Evolutionary conservation across 257 asterid species (phyloP).

Genomic region (Verbena officinalis): DNA sequence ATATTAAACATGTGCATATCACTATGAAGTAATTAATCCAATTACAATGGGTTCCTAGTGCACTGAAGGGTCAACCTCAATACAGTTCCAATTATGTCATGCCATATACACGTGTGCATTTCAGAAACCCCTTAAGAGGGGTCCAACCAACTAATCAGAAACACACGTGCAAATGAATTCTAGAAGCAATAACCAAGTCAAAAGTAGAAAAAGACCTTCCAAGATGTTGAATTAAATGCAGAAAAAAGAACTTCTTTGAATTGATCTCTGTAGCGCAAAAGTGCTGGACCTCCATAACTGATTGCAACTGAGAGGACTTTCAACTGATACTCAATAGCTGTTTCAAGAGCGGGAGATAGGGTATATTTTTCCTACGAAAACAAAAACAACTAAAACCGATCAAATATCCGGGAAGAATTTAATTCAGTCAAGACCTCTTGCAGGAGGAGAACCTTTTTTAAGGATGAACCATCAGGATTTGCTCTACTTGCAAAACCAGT

Average conservation of each 20-base stretch:
- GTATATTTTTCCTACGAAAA: conserved; percentile 66
- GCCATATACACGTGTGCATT: conserved; percentile 12
- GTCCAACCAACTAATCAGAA: conserved; percentile 17
- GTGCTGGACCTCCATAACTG: conserved; percentile 90
- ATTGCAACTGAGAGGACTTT: conserved; percentile 91
- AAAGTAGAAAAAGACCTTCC: conserved; percentile 77
- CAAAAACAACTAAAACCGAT: conserved; percentile 28
- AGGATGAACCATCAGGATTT: conserved; percentile 45
- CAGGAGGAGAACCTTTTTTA: conserved; percentile 68
- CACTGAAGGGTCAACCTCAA: neutral
- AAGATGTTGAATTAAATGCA: conserved; percentile 92
- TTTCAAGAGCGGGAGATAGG: conserved; percentile 92
- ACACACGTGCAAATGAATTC: conserved; percentile 16
- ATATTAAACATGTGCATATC: conserved; percentile 18
- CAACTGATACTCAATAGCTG: conserved; percentile 84
- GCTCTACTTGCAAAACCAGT: conserved; percentile 77
- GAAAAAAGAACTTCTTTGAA: conserved; percentile 81
- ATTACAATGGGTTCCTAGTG: conserved; percentile 1
- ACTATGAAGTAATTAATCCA: conserved; percentile 1
- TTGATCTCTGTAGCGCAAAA: conserved; percentile 69
- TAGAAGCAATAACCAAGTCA: conserved; percentile 11
- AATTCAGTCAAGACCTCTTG: conserved; percentile 31
- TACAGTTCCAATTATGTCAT: neutral
- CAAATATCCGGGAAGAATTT: conserved; percentile 30
- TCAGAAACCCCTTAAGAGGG: conserved; percentile 10